Conservation (phyloP, 257 asterid species). For the Ilex aquifolium region DNA sequence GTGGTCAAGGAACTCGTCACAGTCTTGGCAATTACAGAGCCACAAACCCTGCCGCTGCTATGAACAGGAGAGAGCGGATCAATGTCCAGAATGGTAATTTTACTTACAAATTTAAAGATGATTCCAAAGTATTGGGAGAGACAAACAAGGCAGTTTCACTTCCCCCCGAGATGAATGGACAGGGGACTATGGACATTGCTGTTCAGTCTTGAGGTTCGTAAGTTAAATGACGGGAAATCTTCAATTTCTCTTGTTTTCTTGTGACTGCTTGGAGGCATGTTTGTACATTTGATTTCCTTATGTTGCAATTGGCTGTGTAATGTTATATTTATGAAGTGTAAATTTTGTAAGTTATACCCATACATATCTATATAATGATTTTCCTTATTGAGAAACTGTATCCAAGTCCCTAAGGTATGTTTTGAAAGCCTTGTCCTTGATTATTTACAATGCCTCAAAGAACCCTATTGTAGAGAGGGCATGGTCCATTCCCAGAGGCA, state of each 20-base stretch:
- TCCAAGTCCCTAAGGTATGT: too few relatives aligned
- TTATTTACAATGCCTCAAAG: too few relatives aligned
- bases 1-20: conserved; percentile 27
- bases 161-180: conserved; percentile 28
- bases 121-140: conserved; percentile 19
- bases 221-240: conserved; percentile 3
- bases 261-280: too few relatives aligned
- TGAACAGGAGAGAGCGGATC: conserved; percentile 22
- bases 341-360: not conserved
- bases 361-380: too few relatives aligned
- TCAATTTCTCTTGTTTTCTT: conserved; percentile 18
- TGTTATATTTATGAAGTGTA: not conserved
- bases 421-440: too few relatives aligned
- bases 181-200: conserved; percentile 23
- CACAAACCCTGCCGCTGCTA: conserved; percentile 15
- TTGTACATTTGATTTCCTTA: too few relatives aligned
- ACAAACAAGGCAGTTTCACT: conserved; percentile 20
- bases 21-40: conserved; percentile 36
- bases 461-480: too few relatives aligned
- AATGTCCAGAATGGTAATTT: conserved; percentile 23
- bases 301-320: not conserved
- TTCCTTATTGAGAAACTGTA: too few relatives aligned
- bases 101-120: conserved; percentile 24
- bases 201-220: conserved; percentile 31
- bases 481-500: too few relatives aligned